A percentile compares a stretch with the other conserved stretches of the same genome.
Evolutionary conservation across 1,284 basidiomycete species (phyloP).

Genomic region (Tetrapyrgos nigripes): DNA sequence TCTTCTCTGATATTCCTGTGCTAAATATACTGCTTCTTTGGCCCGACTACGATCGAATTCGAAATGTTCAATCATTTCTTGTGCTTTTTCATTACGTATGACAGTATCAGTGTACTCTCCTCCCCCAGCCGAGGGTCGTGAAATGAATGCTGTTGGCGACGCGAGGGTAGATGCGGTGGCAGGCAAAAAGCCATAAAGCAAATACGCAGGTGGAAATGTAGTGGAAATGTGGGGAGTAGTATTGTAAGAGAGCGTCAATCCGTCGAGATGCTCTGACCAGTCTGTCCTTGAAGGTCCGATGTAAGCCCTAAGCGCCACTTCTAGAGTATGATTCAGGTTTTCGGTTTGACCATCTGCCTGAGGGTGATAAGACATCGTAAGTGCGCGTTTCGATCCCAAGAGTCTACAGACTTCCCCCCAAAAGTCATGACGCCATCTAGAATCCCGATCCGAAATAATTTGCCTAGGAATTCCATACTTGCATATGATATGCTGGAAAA

Average conservation of each 20-base stretch:
- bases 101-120: too few relatives aligned
- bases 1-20: too few relatives aligned
- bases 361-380: conserved; percentile 39
- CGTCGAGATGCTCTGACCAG: conserved; percentile 21
- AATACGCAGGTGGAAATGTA: conserved; percentile 26
- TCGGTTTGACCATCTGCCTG: conserved; percentile 42
- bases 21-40: conserved; percentile 27
- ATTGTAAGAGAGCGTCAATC: conserved; percentile 30
- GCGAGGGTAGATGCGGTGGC: too few relatives aligned
- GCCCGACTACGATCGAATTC: conserved; percentile 20
- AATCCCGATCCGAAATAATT: conserved; percentile 2
- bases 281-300: conserved; percentile 21
- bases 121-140: background rate
- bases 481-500: conserved; percentile 30
- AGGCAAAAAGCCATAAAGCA: conserved; percentile 28
- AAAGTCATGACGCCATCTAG: conserved; percentile 1
- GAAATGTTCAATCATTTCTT: conserved; percentile 25
- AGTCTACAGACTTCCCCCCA: too few relatives aligned
- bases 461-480: conserved; percentile 31
- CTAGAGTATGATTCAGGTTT: conserved; percentile 36
- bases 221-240: conserved; percentile 28
- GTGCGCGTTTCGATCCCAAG: too few relatives aligned
- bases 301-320: conserved; percentile 32
- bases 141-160: background rate
- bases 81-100: conserved; percentile 15